Evolutionary conservation across 179 eudicot genomes (phyloP).

Genomic region (Sideroxylon spinosum): DNA sequence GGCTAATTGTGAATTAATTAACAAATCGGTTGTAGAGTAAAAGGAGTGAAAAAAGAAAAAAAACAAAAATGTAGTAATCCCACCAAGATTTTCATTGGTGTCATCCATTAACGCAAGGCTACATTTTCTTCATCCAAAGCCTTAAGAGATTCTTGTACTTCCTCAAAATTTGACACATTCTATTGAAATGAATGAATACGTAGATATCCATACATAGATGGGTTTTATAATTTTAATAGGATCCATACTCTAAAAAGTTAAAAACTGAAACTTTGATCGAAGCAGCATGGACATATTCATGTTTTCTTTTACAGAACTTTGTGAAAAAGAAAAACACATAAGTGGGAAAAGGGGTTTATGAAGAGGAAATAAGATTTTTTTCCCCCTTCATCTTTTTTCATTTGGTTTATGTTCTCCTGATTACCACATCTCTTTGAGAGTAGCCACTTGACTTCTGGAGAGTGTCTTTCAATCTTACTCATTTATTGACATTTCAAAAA

Average conservation of each 20-base stretch:
- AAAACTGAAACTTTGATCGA: neutral
- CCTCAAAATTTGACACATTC: too few relatives aligned
- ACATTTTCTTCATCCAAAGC: too few relatives aligned
- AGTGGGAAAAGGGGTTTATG: neutral
- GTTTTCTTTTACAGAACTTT: neutral
- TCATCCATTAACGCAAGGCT: too few relatives aligned
- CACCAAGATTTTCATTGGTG: too few relatives aligned
- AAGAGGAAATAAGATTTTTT: neutral
- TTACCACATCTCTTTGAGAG: neutral
- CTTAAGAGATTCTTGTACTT: too few relatives aligned
- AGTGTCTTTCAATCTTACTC: neutral
- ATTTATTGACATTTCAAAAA: conserved; percentile 1
- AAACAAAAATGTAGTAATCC: neutral
- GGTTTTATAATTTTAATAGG: neutral
- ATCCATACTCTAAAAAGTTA: neutral
- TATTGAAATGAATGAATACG: too few relatives aligned
- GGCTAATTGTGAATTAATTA: neutral
- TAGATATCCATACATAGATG: neutral
- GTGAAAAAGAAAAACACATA: neutral
- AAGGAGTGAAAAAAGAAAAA: neutral
- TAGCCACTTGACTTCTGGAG: neutral
- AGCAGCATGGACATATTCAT: neutral
- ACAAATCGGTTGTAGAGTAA: neutral
- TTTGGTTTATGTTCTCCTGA: neutral
- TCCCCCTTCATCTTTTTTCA: too few relatives aligned